phyloP scores from a whole-genome alignment of 2,329 filamentous ascomycete genomes.

The Plectosphaerella plurivora region DNA sequence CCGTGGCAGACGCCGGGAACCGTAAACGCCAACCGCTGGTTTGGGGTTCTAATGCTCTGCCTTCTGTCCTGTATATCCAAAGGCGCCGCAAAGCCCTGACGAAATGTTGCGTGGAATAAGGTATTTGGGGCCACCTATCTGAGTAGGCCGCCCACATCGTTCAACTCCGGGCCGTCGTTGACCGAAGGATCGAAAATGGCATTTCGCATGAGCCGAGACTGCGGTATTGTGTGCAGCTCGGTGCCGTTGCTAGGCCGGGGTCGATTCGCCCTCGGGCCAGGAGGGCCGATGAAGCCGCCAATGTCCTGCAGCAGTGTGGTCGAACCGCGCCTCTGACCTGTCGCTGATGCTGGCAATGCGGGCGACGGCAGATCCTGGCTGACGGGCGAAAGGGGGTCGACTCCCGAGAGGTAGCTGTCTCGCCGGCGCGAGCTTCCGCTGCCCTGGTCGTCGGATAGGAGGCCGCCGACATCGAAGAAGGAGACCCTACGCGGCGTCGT shows the following conservation, averaged over 20 bases:
- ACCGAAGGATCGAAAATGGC: slow-evolving; percentile 21
- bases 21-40: no score
- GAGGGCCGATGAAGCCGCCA: slow-evolving; percentile 46
- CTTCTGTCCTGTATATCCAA: no score
- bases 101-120: neutral
- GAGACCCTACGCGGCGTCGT: slow-evolving; percentile 59
- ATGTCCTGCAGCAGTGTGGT: slow-evolving; percentile 55
- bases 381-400: slow-evolving; percentile 31
- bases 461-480: slow-evolving; percentile 80
- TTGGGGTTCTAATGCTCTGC: no score
- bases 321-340: slow-evolving; percentile 49
- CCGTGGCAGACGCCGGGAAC: no score
- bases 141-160: slow-evolving; percentile 35
- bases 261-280: slow-evolving; percentile 24
- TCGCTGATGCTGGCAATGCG: slow-evolving; percentile 37
- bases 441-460: slow-evolving; percentile 53
- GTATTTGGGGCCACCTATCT: slow-evolving; percentile 3
- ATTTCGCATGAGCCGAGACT: slow-evolving; percentile 28
- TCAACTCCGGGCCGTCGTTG: slow-evolving; percentile 26
- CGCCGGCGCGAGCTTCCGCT: slow-evolving; percentile 26
- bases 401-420: slow-evolving; percentile 36
- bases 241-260: slow-evolving; percentile 29
- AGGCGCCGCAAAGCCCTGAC: no score
- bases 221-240: slow-evolving; percentile 42
- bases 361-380: slow-evolving; percentile 29